Evolutionary conservation across 73 alveolate genomes (phyloP).

Genomic region (Effrenium voratum): DNA sequence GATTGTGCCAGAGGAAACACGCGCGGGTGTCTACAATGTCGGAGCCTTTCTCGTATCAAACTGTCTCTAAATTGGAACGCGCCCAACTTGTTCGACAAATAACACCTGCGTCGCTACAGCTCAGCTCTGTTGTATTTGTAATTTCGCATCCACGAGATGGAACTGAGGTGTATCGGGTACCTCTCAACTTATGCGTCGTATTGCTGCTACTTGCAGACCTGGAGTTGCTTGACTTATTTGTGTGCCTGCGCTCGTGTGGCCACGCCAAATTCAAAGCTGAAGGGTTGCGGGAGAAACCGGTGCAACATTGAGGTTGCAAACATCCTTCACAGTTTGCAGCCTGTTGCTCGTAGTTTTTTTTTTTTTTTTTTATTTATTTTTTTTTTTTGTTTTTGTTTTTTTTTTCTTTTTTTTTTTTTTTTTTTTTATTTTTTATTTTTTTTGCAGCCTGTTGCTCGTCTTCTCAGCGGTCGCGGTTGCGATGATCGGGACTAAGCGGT

Average conservation of each 20-base stretch:
- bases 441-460: conserved; percentile 64
- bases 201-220: conserved; percentile 70
- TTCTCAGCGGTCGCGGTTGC: conserved; percentile 32
- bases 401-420: too few species aligned
- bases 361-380: too few species aligned
- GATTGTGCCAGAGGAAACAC: conserved; percentile 68
- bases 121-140: too few species aligned
- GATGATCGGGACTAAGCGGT: not conserved
- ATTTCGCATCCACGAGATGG: too few species aligned
- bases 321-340: conserved; percentile 75
- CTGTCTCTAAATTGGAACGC: not conserved
- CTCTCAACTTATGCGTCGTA: conserved; percentile 74
- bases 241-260: too few species aligned
- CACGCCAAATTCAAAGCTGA: too few species aligned
- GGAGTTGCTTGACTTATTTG: not conserved
- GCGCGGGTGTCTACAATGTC: conserved; percentile 89
- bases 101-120: too few species aligned
- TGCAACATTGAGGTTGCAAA: conserved; percentile 14
- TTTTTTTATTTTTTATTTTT: too few species aligned
- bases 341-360: conserved; percentile 48
- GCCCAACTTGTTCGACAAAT: too few species aligned
- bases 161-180: conserved; percentile 73
- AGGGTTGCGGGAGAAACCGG: not conserved
- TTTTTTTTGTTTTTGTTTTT: too few species aligned
- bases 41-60: not conserved